Evolutionary conservation across 495 filamentous ascomycete genomes (phyloP), one percentile per base, ranked within the genome.

Genomic region (Neurospora sp.): DNA sequence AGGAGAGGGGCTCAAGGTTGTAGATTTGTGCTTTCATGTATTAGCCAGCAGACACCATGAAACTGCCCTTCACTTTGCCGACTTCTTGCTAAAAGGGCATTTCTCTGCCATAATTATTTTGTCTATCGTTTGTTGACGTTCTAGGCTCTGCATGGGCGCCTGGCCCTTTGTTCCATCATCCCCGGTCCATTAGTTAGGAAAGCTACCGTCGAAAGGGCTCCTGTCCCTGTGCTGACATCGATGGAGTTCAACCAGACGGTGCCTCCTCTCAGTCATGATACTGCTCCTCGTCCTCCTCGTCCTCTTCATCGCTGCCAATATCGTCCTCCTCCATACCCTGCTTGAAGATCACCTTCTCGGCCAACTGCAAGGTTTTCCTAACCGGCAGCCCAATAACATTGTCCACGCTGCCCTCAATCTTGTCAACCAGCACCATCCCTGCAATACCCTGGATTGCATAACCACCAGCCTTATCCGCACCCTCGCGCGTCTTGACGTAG

Each of bases 341-440:
- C 73, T 79, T 80, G 71, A 88, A 85, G 73, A 96, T 80, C 35
- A 93, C 90, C 85, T 89, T 93, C 85, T 99, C 93, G 75, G 96
- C 94, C 72, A 97, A 77, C 82, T 89, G 89, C 81, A 98, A 79
- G 35, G 90, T 93, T 76, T 89, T 87, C 78, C 93, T 88, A 71
- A 99, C 82, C 39, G 96, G 96, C 84, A 99, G 80, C n/a, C 96
- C 96, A 70, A 99, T 89, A 8, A 98, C 96, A 84, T 98, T 98
- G 86, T 99, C 95, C 77, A 89, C 94, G 65, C 88, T 89, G 8
- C 96, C 96, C 75, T 97, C 91, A 71, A 99, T 91, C 81, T 86
- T 90, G 81, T 97, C 94, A 20, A 99, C 87, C 72, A 98, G 78
- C 75, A 97, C 86, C 77, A 86, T 80, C 2, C 89, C 88, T n/a